Conservation (phyloP, 768 basidiomycete species). For the Paxillus ammoniavirescens region DNA sequence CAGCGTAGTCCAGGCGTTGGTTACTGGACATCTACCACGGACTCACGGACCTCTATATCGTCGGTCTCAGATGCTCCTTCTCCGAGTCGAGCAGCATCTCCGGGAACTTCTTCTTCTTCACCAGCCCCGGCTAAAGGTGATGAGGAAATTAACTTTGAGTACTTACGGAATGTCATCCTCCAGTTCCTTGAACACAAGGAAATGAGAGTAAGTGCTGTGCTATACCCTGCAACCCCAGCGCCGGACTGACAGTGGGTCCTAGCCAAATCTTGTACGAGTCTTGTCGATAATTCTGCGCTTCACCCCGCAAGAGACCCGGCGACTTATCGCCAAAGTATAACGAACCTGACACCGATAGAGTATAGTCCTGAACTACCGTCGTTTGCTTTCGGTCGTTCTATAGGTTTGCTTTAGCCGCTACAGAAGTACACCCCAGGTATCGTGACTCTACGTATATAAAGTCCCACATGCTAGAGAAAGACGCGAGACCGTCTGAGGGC, state of each 20-base stretch:
- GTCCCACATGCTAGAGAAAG: too few species aligned
- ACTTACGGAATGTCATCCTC: constrained; percentile 91
- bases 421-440: too few species aligned
- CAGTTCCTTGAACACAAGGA: constrained; percentile 99
- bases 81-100: constrained; percentile 30
- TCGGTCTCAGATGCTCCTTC: constrained; percentile 42
- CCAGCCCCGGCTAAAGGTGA: constrained; percentile 47
- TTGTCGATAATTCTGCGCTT: constrained; percentile 91
- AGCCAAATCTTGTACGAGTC: constrained; percentile 91
- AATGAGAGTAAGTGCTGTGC: constrained; percentile 74
- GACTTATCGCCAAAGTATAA: constrained; percentile 84
- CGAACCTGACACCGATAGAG: constrained; percentile 1
- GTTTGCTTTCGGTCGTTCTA: too few species aligned
- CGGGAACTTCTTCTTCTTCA: constrained; percentile 34
- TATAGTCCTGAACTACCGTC: neutral
- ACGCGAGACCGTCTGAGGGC: too few species aligned
- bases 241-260: constrained; percentile 6
- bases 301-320: constrained; percentile 90
- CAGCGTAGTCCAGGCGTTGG: constrained; percentile 94
- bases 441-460: too few species aligned
- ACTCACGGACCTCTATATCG: constrained; percentile 38
- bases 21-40: constrained; percentile 67
- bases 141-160: constrained; percentile 94
- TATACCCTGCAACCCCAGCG: neutral
- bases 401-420: neutral